Percentiles rank a stretch among this genome's conserved stretches.
Conservation (phyloP, 257 asterid species). For the Coffea eugenioides region DNA sequence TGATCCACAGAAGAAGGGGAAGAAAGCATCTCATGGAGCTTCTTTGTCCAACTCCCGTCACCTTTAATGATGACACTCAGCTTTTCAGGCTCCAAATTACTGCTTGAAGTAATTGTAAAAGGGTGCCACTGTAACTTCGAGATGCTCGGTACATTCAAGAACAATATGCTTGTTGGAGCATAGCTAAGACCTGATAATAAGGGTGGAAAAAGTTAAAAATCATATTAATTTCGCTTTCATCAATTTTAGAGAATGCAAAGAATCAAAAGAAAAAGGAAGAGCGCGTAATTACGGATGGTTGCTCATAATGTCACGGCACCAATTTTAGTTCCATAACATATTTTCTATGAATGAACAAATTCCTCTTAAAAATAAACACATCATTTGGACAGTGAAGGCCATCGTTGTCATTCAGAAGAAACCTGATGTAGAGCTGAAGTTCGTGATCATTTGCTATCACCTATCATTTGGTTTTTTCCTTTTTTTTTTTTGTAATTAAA, state of each 20-base stretch:
- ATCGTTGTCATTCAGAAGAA: too few species aligned
- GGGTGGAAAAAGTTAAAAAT: not conserved
- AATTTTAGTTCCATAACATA: too few species aligned
- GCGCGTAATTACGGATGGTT: too few species aligned
- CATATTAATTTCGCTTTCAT: not conserved
- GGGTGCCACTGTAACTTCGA: constrained; percentile 97
- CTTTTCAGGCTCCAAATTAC: constrained; percentile 64
- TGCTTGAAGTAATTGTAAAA: constrained; percentile 68
- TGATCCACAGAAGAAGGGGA: constrained; percentile 55
- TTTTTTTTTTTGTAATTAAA: too few species aligned
- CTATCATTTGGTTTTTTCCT: too few species aligned
- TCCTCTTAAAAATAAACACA: too few species aligned
- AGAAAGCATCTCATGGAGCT: constrained; percentile 57
- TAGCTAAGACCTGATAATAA: constrained; percentile 46
- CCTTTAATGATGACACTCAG: constrained; percentile 61
- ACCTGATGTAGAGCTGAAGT: too few species aligned
- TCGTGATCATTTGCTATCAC: too few species aligned
- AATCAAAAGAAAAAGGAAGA: not conserved
- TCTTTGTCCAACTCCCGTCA: constrained; percentile 79
- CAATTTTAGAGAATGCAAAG: not conserved
- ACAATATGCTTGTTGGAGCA: constrained; percentile 74
- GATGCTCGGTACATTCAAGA: constrained; percentile 66
- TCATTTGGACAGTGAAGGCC: too few species aligned
- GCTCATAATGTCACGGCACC: too few species aligned
- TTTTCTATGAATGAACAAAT: too few species aligned